Evolutionary conservation across 352 stramenopile species (phyloP), one percentile per base, ranked within the genome.

Genomic region (Aphanomyces invadans): DNA sequence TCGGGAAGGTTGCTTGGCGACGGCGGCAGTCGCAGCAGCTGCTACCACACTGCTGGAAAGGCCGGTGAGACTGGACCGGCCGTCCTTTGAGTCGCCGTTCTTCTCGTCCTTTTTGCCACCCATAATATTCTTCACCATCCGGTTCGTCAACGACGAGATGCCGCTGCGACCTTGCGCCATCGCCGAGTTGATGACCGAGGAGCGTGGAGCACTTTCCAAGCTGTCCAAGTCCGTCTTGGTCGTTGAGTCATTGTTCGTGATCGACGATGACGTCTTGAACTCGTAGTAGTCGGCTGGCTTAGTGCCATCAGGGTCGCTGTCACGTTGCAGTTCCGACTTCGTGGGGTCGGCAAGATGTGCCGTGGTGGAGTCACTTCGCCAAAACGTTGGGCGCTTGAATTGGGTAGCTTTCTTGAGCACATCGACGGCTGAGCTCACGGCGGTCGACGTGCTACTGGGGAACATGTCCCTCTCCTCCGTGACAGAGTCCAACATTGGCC

Each of bases 161-260:
- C 78, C 82, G 75, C 90, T 92, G 52, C 82, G 81, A 56, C 84
- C 84, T 81, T 91, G 91, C 36, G 90, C 56, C 53, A 69, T 88
- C 59, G 84, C 86, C 36, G 36, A 19, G 10, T 45, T 26, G 19
- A 64, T 23, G 42, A 67, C 60, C 12, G 60, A 67, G 1, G 60
- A 57, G 21, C 60, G 60, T 21, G 60, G 42, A 11, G n/a, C 60
- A 31, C 85, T 76, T 36, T 89, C 83, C 64, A 90, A 75, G 64
- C 77, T 88, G 67, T 88, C 85, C 36, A 92, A 78, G 21, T 91
- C 80, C 44, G 84, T 93, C 70, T 91, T 87, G 32, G 74, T 51
- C 17, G 73, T 75, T 67, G 75, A 81, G 55, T 80, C 75, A 3
- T 69, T 64, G 26, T 72, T 67, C 52, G 69, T 78, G 25, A 15